These are phyloP conservation scores for Rhizophagus sp. DNA, from an alignment of 192 early-diverging fungal species.

Conservation along the genomic window DNA sequence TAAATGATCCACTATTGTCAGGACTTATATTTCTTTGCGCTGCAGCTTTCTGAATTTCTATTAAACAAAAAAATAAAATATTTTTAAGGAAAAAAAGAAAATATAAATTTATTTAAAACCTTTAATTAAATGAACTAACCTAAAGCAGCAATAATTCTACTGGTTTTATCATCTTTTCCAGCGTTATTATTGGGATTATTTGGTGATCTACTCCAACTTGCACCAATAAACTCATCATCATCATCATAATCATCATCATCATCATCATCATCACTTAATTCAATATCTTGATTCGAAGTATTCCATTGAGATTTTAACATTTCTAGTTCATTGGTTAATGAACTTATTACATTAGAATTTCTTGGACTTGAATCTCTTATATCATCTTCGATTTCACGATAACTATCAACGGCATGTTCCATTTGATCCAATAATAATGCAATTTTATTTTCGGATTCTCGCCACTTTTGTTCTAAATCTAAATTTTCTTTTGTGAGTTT, in stretches of 20 bases:
- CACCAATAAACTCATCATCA: not conserved
- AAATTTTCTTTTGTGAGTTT: conserved; percentile 26
- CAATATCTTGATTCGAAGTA: not conserved
- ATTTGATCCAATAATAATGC: conserved; percentile 13
- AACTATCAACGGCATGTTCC: conserved; percentile 24
- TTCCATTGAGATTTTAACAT: conserved; percentile 16
- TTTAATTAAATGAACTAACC: not conserved
- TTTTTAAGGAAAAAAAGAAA: too few species aligned
- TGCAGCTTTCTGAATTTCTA: not conserved
- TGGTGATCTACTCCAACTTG: conserved; percentile 17
- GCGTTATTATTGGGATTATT: not conserved
- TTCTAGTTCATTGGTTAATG: conserved; percentile 22
- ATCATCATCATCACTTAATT: not conserved
- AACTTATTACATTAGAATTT: conserved; percentile 1
- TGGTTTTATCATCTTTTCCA: not conserved
- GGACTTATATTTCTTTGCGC: not conserved
- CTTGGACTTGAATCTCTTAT: conserved; percentile 22
- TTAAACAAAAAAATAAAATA: not conserved
- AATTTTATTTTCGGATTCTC: conserved; percentile 19
- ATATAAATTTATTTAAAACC: not conserved
- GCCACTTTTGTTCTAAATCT: conserved; percentile 9
- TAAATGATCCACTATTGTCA: not conserved
- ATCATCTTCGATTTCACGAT: conserved; percentile 19
- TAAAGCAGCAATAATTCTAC: conserved; percentile 21
- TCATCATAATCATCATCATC: not conserved